Conservation (phyloP, 148 eudicot species). For the Rhododendron molle region DNA sequence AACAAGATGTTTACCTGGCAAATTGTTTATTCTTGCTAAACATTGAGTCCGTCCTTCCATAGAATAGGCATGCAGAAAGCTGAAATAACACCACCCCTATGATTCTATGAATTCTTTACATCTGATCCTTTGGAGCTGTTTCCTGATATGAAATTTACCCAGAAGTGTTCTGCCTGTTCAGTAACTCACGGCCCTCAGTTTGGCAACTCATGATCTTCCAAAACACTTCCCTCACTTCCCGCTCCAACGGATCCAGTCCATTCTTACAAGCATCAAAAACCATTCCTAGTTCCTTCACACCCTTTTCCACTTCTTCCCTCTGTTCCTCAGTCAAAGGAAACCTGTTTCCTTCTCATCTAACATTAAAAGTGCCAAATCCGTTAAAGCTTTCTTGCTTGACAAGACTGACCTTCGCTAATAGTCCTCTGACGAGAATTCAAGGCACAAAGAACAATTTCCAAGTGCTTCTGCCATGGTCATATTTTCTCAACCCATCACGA, state of each 20-base stretch:
- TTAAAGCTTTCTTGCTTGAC: slow-evolving; percentile 55
- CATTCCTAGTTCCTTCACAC: slow-evolving; percentile 29
- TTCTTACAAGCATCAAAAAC: slow-evolving; percentile 39
- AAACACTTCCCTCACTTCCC: slow-evolving; percentile 46
- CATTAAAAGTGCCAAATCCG: slow-evolving; percentile 54
- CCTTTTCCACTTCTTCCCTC: slow-evolving; percentile 39
- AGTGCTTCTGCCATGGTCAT: slow-evolving; percentile 54
- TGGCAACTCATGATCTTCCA: slow-evolving; percentile 54
- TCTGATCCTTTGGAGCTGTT: not conserved
- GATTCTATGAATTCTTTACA: not conserved
- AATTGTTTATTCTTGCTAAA: not conserved
- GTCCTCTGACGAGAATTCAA: slow-evolving; percentile 32
- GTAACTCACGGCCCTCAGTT: slow-evolving; percentile 43
- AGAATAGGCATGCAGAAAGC: not conserved
- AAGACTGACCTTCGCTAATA: slow-evolving; percentile 39
- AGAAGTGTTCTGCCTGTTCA: slow-evolving; percentile 25
- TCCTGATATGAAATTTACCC: not conserved
- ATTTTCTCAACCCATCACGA: slow-evolving; percentile 65
- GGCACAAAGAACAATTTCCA: slow-evolving; percentile 49
- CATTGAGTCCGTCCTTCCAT: not conserved
- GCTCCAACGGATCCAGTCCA: slow-evolving; percentile 52
- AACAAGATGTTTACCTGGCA: slow-evolving; percentile 9
- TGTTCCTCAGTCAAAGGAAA: slow-evolving; percentile 41
- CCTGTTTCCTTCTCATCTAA: slow-evolving; percentile 50
- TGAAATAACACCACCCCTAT: not conserved